phyloP scores from a whole-genome alignment of 116 monocot genomes.

The Zostera marina region DNA sequence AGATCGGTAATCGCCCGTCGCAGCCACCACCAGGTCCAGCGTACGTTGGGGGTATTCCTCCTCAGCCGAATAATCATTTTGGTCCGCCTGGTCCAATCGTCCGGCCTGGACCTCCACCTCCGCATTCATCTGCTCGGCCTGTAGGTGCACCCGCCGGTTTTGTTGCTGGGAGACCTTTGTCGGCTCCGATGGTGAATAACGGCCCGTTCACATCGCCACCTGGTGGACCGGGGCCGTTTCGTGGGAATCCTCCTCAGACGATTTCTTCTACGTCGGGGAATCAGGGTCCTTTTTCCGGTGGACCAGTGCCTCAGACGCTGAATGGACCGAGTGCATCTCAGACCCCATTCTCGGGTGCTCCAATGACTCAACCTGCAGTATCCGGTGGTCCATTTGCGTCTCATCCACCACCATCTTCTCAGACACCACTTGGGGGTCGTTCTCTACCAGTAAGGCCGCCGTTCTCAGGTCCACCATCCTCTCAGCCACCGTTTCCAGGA shows the following conservation, averaged over 20 bases:
- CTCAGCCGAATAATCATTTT: constrained; percentile 1
- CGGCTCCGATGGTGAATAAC: constrained; percentile 9
- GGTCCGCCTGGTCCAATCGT: constrained; percentile 5
- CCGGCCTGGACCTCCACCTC: constrained; percentile 5
- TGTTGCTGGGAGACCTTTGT: neutral
- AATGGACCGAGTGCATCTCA: neutral
- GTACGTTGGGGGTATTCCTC: neutral
- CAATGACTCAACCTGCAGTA: constrained; percentile 1
- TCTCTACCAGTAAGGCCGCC: neutral
- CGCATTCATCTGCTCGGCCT: constrained; percentile 6
- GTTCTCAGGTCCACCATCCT: neutral
- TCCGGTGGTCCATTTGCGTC: constrained; percentile 2
- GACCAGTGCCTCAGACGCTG: constrained; percentile 2
- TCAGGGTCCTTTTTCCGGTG: neutral
- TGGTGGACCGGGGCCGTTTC: constrained; percentile 5
- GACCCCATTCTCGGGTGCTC: constrained; percentile 6
- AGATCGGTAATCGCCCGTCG: constrained; percentile 25
- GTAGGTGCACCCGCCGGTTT: neutral
- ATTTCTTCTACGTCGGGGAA: neutral
- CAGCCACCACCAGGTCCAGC: constrained; percentile 1
- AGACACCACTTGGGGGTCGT: neutral
- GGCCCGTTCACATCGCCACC: constrained; percentile 9
- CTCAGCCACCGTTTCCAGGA: constrained; percentile 16
- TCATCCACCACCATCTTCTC: constrained; percentile 4
- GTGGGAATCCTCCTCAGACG: neutral